These are phyloP conservation scores for Triadica sebifera DNA, from an alignment of 345 rosid species.

Conservation along the genomic window DNA sequence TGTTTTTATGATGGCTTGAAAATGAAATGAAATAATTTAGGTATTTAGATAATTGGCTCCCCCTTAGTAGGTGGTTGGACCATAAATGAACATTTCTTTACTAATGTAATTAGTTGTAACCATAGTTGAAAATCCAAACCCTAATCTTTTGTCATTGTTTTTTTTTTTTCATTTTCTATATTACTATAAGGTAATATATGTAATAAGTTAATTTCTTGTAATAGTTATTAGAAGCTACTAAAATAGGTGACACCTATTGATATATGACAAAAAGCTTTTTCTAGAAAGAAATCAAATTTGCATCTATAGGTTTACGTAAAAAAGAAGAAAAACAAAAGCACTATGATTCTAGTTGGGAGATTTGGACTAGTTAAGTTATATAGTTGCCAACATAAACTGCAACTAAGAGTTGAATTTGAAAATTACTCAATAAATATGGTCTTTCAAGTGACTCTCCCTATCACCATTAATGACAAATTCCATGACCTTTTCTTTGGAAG, in stretches of 20 bases:
- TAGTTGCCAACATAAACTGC: conserved; percentile 4
- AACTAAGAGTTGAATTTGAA: background rate
- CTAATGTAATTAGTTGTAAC: background rate
- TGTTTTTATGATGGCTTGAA: conserved; percentile 1
- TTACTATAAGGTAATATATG: background rate
- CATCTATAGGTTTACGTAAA: background rate
- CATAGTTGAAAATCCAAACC: conserved; percentile 1
- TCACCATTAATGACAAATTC: background rate
- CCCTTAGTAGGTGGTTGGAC: background rate
- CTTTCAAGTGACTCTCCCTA: background rate
- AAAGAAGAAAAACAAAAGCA: background rate
- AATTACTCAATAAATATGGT: background rate
- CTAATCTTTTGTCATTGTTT: background rate
- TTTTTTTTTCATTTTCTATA: too few species aligned
- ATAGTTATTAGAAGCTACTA: background rate
- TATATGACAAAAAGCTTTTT: background rate
- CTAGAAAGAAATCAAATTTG: background rate
- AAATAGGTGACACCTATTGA: background rate
- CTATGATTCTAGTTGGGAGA: background rate
- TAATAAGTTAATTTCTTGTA: background rate
- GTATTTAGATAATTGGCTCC: conserved; percentile 7
- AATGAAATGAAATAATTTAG: conserved; percentile 2
- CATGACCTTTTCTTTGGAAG: background rate
- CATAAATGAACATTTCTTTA: background rate
- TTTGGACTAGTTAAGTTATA: background rate